Evolutionary conservation across 2,329 filamentous ascomycete species (phyloP), one percentile per base, ranked within the genome.

Genomic region (Colletotrichum trifolii): DNA sequence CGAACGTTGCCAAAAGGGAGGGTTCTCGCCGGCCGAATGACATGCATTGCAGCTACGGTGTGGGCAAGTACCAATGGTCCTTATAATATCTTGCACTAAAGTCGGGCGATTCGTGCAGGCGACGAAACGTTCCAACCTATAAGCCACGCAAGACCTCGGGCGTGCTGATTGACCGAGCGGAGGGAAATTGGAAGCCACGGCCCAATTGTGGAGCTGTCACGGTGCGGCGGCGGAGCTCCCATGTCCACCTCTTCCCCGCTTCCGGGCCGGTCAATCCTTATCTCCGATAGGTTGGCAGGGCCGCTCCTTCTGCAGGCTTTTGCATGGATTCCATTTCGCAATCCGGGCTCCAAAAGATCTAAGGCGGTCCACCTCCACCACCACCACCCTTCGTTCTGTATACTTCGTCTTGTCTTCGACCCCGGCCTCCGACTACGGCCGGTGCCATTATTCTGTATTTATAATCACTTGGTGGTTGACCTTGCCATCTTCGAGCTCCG

Each of bases 191-290:
- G n/a, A 54, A 60, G 61, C 38, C 35, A 62, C 62, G 58, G 62
- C 54, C 25, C 48, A 40, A 53, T n/a, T 56, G 52, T 52, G 62
- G 52, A 60, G 58, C 55, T 33, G 57, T 42, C 50, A 39, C 62
- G 52, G 46, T 34, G 54, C 54, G 39, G 38, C 57, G 8, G 49
- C n/a, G 45, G 46, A 17, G 48, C 11, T 42, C 60, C 55, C 25
- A 25, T 25, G 25, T 5, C 45, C 15, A 46, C 8, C 8, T 43
- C 40, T 50, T 50, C 62, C 52, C 58, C 62, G 62, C 62, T 62
- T 39, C 58, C 58, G 58, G 63, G 47, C 63, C 63, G 63, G 63
- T 42, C 53, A 66, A 66, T 66, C 58, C 63, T 66, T 66, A 66
- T 66, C 58, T 42, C 63, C 58, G 63, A 66, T 33, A 52, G 36